Percentiles rank a stretch among this genome's conserved stretches.
These are phyloP conservation scores for Spergularia marina DNA, from an alignment of 148 eudicot genomes.

Conservation along the genomic window DNA sequence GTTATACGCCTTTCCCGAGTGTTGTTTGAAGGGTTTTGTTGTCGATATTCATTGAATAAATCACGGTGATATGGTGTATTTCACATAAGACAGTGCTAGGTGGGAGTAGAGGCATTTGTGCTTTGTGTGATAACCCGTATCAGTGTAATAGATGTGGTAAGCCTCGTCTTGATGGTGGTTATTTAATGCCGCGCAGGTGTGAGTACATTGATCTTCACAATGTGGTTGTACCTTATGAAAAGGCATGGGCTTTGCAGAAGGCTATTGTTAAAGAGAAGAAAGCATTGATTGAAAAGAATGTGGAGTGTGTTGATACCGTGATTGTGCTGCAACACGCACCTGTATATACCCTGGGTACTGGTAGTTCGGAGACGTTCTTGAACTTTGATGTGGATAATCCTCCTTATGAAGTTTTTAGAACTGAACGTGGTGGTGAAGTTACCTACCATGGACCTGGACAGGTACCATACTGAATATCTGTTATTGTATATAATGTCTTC, in stretches of 20 bases:
- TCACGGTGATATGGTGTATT: background rate
- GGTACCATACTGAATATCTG: slow-evolving; percentile 36
- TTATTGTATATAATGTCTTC: background rate
- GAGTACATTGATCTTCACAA: slow-evolving; percentile 61
- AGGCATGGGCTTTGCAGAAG: slow-evolving; percentile 90
- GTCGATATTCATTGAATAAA: background rate
- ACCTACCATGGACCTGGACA: slow-evolving; percentile 99
- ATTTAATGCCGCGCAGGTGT: slow-evolving; percentile 46
- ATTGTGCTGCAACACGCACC: slow-evolving; percentile 81
- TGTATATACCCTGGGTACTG: slow-evolving; percentile 90
- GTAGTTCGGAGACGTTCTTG: slow-evolving; percentile 68
- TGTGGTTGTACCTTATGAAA: slow-evolving; percentile 62
- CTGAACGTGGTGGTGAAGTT: slow-evolving; percentile 97
- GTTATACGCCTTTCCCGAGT: background rate
- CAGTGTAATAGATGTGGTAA: background rate
- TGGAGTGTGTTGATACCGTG: slow-evolving; percentile 58
- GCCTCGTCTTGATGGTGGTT: slow-evolving; percentile 11
- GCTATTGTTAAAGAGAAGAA: slow-evolving; percentile 62
- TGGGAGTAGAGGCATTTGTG: background rate
- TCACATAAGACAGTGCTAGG: background rate
- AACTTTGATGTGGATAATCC: slow-evolving; percentile 57
- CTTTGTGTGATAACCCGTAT: background rate
- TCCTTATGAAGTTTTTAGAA: slow-evolving; percentile 65
- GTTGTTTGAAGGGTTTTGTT: background rate
- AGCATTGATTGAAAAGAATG: slow-evolving; percentile 43